Conservation (phyloP, 495 filamentous ascomycete genomes). For the Bombardia bombarda region DNA sequence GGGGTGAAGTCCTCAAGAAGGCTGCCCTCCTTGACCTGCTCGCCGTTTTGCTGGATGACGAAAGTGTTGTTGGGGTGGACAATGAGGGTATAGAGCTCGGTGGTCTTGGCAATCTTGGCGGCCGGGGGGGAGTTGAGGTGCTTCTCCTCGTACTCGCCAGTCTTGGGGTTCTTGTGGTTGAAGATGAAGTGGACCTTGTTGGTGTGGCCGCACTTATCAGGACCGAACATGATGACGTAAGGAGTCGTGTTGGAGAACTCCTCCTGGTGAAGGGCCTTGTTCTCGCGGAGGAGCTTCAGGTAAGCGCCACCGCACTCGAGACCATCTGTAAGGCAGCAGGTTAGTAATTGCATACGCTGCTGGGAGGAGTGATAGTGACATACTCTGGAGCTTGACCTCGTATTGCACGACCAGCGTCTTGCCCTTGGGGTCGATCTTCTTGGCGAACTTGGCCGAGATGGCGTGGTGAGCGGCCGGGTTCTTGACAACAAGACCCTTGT, state of each 20-base stretch:
- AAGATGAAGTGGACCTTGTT: slow-evolving; percentile 99
- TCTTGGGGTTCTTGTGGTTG: slow-evolving; percentile 99
- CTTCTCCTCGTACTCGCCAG: slow-evolving; percentile 99
- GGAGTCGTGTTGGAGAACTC: slow-evolving; percentile 97
- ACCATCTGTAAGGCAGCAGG: slow-evolving; percentile 60
- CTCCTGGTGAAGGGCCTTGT: slow-evolving; percentile 90
- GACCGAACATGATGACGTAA: slow-evolving; percentile 99
- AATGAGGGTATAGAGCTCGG: slow-evolving; percentile 91
- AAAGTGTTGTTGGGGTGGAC: slow-evolving; percentile 94
- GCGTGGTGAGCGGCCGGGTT: slow-evolving; percentile 95
- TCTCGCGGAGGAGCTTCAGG: slow-evolving; percentile 97
- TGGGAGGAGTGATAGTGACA: too few species aligned
- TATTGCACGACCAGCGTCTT: slow-evolving; percentile 98
- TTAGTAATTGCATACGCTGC: too few species aligned
- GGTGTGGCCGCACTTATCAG: slow-evolving; percentile 97
- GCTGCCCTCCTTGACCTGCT: slow-evolving; percentile 75
- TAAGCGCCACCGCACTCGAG: slow-evolving; percentile 99
- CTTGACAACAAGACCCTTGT: slow-evolving; percentile 96
- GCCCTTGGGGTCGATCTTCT: slow-evolving; percentile 93
- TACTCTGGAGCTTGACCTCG: slow-evolving; percentile 98
- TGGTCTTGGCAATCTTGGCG: slow-evolving; percentile 82
- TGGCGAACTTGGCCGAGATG: slow-evolving; percentile 97
- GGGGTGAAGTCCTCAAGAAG: slow-evolving; percentile 93
- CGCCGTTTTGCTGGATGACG: slow-evolving; percentile 82
- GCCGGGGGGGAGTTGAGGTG: slow-evolving; percentile 79